Percentiles rank a stretch among this genome's conserved stretches.
phyloP scores from a whole-genome alignment of 495 filamentous ascomycete species.

The Hypoxylon perforatum region DNA sequence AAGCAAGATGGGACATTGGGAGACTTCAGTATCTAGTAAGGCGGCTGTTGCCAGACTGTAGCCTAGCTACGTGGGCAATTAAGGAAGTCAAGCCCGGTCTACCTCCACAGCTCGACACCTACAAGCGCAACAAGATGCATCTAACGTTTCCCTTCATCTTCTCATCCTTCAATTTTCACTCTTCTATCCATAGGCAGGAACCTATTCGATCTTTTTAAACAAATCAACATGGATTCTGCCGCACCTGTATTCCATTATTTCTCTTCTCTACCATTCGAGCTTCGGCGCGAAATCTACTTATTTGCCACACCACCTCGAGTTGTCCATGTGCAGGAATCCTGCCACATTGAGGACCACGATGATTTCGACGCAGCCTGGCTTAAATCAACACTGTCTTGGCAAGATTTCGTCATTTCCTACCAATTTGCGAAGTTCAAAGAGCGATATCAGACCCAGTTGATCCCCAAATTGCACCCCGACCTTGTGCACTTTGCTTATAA shows the following conservation, averaged over 20 bases:
- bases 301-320: slow-evolving; percentile 20
- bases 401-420: neutral
- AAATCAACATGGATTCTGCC: neutral
- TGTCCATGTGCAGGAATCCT: slow-evolving; percentile 11
- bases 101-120: too few relatives aligned
- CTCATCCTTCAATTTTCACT: neutral
- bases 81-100: too few relatives aligned
- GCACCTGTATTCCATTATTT: slow-evolving; percentile 5
- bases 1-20: too few relatives aligned
- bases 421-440: neutral
- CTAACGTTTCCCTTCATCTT: too few relatives aligned
- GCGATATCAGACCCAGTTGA: neutral
- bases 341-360: neutral
- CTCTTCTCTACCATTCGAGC: slow-evolving; percentile 8
- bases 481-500: slow-evolving; percentile 12
- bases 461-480: slow-evolving; percentile 15
- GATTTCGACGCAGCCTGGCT: neutral
- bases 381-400: neutral
- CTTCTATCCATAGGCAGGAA: neutral
- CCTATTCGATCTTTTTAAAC: neutral
- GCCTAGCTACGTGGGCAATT: too few relatives aligned
- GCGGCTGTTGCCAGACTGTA: too few relatives aligned
- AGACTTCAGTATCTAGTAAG: too few relatives aligned
- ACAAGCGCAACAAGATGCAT: too few relatives aligned
- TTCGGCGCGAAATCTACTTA: slow-evolving; percentile 18